Evolutionary conservation across 441 rosid genomes (phyloP), one percentile per base, ranked within the genome.

Genomic region (Eruca vesicaria): DNA sequence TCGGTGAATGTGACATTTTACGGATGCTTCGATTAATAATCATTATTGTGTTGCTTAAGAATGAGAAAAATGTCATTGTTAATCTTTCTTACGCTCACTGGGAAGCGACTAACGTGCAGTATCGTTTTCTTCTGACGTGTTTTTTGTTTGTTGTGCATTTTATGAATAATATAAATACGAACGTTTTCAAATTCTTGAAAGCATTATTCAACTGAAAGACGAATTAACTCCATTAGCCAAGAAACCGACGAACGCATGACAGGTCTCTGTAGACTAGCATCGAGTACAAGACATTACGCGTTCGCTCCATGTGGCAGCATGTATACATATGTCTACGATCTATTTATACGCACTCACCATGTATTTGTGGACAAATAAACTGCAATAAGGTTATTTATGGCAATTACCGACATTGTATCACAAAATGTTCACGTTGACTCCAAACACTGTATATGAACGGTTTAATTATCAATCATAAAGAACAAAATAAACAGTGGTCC

Each of bases 271-370:
- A 62, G 61, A 50, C 29, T 59, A 18, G 38, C 50, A 59, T 63
- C 38, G 66, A 56, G 66, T 73, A 59, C 33, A 48, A 61, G 35
- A 68, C 66, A 73, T 43, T 62, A 78, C 81, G 74, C 81, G 81
- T 78, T 57, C 62, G 32, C 55, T 73, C 66, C 78, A 73, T 73
- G 78, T 73, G 74, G 69, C 35, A 63, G 63, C 16, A 65, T 57
- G 23, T 45, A 71, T 33, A 64, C 43, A 32, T 28, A 50, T 70
- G 12, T 19, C 3, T 8, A 29, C 43, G 64, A 71, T 48, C 56
- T 71, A 33, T 48, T 68, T 55, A 66, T 55, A 55, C 71, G 73
- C 73, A 65, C 77, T 67, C 73, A 59, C 28, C 26, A 9, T 71
- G 60, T 31, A 35, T 66, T 38, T 72, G 63, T 61, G 61, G 66